Conservation (phyloP, 2,329 filamentous ascomycete genomes). For the Ophiostoma fasciatum region DNA sequence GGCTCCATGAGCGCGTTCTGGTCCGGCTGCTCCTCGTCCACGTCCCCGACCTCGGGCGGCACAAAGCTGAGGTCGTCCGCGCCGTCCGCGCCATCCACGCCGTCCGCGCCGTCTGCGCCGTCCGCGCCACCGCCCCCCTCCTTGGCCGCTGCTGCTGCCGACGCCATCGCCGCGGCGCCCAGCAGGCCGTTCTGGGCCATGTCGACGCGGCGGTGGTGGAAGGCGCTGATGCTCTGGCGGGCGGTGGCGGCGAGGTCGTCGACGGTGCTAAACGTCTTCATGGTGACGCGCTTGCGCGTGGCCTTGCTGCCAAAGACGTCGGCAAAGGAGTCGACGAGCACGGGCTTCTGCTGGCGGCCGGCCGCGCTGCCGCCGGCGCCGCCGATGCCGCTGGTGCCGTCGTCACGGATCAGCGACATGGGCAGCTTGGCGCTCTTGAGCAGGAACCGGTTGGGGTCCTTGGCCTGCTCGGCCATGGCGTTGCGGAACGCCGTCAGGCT, state of each 20-base stretch:
- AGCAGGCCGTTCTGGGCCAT: conserved; percentile 62
- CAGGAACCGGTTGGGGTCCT: conserved; percentile 87
- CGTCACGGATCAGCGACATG: conserved; percentile 82
- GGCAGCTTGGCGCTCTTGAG: conserved; percentile 94
- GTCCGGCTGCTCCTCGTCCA: conserved; percentile 22
- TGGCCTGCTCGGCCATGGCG: conserved; percentile 79
- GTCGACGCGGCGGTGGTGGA: conserved; percentile 49
- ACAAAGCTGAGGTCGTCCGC: conserved; percentile 24
- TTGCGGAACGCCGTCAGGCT: conserved; percentile 55
- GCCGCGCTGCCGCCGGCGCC: too few relatives aligned
- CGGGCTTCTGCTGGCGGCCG: conserved; percentile 46
- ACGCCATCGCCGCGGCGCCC: conserved; percentile 22
- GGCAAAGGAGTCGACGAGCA: conserved; percentile 40
- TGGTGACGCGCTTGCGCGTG: conserved; percentile 72
- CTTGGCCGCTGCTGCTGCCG: too few relatives aligned
- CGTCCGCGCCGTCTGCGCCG: conserved; percentile 31
- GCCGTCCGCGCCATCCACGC: conserved; percentile 14
- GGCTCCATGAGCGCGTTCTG: conserved; percentile 55
- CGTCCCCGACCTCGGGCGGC: conserved; percentile 8
- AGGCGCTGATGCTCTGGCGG: conserved; percentile 65
- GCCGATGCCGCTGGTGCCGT: too few relatives aligned
- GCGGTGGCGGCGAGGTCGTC: conserved; percentile 69
- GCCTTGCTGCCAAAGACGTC: conserved; percentile 90
- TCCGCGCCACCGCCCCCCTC: too few relatives aligned
- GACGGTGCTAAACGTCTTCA: conserved; percentile 55